Base-by-base conservation (phyloP, 257 asterid species). In the Nyctanthes arbortristis region DNA sequence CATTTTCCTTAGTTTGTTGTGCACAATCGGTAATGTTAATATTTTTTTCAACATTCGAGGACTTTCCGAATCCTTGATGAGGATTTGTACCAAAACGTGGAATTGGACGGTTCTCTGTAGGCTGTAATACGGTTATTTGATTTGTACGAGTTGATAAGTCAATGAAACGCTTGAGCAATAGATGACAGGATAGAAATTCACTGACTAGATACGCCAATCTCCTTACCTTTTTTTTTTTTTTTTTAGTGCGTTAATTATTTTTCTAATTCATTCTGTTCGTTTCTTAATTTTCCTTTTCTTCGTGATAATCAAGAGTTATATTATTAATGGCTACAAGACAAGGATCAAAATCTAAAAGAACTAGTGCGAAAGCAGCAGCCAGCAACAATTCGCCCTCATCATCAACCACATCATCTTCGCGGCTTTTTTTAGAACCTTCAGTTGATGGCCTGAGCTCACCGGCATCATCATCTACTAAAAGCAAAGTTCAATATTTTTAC, bases 371-470 rank as follows among this genome's bases (percentile, higher is more conserved):
- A 67, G 66, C 69, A 64, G 80, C 76, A 33, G 63, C 66, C 33
- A 80, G 55, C 58, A 80, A 60, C 68, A 78, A 80, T 78, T 91
- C 99, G 6, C 89, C 86, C 33, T 63, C 98, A 40, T 91, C 99
- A 37, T 85, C 97, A 37, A 89, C 97, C 5, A 88, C 97, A 24
- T 85, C 97, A 39, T 91, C 99, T 0, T 89, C 96, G 34, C 91
- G 87, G 72, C 97, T 80, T 40, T 83, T 70, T 61, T 82, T 75
- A 56, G 97, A 91, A 73, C 84, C 85, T 70, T 91, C 93, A 25
- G 30, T 78, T 29, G 97, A 91, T 47, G 80, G 78, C 35, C 61
- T 83, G 75, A 89, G 92, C 78, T 89, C 99, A 10, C 98, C 99
- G 25, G 96, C 89, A 30, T 94, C 99, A 4, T 93, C 97, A 22